These are phyloP conservation scores for Diophrys appendiculata DNA, from an alignment of 73 alveolate genomes.

Conservation along the genomic window DNA sequence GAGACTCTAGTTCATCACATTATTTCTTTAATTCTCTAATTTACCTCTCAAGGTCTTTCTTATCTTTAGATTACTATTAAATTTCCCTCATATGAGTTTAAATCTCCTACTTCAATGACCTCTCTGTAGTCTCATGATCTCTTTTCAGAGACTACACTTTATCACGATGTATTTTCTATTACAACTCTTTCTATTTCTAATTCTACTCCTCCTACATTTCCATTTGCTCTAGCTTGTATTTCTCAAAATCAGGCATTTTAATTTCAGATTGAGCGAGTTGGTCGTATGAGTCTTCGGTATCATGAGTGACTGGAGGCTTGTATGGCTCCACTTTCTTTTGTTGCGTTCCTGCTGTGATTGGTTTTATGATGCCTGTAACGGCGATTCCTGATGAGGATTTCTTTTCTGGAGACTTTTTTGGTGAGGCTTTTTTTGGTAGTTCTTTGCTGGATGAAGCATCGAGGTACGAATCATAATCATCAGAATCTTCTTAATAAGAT, in stretches of 20 bases:
- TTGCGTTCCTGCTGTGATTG: not conserved
- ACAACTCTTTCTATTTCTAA: not conserved
- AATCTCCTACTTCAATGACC: not conserved
- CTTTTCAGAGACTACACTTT: not conserved
- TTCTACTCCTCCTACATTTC: not conserved
- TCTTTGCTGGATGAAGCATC: not conserved
- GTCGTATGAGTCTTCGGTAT: no score
- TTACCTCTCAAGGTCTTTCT: not conserved
- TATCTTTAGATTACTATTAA: not conserved
- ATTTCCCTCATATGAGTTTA: not conserved
- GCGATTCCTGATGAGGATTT: not conserved
- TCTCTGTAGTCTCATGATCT: not conserved
- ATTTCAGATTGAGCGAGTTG: no score
- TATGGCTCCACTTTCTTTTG: not conserved
- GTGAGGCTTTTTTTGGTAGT: not conserved
- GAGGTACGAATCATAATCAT: not conserved
- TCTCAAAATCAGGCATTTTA: not conserved
- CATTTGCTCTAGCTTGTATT: not conserved
- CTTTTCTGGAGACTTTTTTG: not conserved
- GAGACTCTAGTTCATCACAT: not conserved
- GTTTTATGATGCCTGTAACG: not conserved
- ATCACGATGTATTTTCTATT: not conserved
- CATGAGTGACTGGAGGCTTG: no score
- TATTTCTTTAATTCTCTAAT: not conserved
- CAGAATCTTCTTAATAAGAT: not conserved